These are phyloP conservation scores for Monocercomonoides exilis DNA, from an alignment of 78 protist species.

Conservation along the genomic window DNA sequence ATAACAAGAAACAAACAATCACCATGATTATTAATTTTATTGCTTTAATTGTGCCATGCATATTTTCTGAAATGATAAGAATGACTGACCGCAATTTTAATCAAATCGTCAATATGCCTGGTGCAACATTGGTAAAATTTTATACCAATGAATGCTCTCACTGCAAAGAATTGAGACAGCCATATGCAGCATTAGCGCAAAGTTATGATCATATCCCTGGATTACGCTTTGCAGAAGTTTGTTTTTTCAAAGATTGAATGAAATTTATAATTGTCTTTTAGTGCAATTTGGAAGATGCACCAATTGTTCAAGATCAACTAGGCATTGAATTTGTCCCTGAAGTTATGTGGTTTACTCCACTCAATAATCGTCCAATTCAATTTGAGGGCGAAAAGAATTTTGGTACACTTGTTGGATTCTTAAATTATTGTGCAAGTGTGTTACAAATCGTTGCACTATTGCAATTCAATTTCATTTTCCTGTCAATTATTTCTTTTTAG, in stretches of 20 bases:
- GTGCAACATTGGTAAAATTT: background rate
- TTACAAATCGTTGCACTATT: too few species aligned
- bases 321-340: background rate
- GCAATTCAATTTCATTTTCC: too few species aligned
- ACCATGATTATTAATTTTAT: too few species aligned
- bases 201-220: background rate
- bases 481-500: too few species aligned
- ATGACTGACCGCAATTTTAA: too few species aligned
- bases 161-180: background rate
- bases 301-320: background rate
- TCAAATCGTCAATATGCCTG: background rate
- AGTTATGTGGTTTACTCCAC: background rate
- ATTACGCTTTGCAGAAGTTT: background rate
- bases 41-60: too few species aligned
- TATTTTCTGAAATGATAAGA: too few species aligned
- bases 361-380: background rate
- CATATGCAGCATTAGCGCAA: background rate
- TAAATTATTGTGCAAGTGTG: background rate
- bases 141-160: background rate
- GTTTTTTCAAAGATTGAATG: background rate
- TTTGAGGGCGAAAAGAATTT: background rate
- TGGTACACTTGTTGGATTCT: background rate
- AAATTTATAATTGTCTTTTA: background rate
- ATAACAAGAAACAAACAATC: too few species aligned
- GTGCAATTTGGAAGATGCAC: background rate